Evolutionary conservation across 108 stramenopile species (phyloP).

Genomic region (Hondaea fermentalgiana): DNA sequence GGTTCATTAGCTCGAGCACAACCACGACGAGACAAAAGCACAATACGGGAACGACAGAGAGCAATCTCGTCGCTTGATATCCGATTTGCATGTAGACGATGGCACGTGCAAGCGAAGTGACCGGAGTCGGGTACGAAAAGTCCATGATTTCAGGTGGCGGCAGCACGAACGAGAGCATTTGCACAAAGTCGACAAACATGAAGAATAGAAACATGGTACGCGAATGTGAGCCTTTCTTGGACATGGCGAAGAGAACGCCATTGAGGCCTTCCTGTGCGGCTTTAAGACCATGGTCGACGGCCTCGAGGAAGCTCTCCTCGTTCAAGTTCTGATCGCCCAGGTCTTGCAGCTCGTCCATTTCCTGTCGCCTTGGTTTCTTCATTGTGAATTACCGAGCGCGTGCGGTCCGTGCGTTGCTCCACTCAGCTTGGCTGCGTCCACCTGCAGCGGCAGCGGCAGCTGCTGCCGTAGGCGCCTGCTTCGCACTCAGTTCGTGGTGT

Average conservation of each 20-base stretch:
- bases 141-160: neutral
- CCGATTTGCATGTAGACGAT: neutral
- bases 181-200: constrained; percentile 1
- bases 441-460: too few relatives aligned
- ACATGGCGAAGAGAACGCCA: constrained; percentile 10
- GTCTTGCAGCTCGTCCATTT: neutral
- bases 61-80: neutral
- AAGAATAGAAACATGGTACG: neutral
- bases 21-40: neutral
- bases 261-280: neutral
- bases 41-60: neutral
- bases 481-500: too few relatives aligned
- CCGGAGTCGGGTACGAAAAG: neutral
- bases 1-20: neutral
- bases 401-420: too few relatives aligned
- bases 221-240: neutral
- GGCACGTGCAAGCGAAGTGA: neutral
- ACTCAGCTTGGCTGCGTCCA: too few relatives aligned
- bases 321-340: neutral
- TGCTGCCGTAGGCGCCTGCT: too few relatives aligned
- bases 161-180: neutral
- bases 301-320: neutral
- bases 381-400: neutral
- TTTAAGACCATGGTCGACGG: neutral
- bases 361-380: neutral